Percentiles rank a stretch among this genome's conserved stretches.
phyloP scores from a whole-genome alignment of 1,284 basidiomycete genomes.

The Cutaneotrichosporon dermatis region DNA sequence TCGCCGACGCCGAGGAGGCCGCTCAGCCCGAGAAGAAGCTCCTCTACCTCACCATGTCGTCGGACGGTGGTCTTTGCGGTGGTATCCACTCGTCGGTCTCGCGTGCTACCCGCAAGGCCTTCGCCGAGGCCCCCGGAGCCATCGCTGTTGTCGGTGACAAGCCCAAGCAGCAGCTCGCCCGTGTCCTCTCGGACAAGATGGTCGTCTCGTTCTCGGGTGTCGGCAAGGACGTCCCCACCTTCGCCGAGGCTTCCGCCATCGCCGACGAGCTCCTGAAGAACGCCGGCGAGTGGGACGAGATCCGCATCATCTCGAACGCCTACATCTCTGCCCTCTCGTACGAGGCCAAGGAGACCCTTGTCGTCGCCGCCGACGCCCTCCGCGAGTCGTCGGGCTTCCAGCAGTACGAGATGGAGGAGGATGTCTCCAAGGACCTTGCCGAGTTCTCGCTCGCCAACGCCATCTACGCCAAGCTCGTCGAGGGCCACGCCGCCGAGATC shows the following conservation, averaged over 20 bases:
- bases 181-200: conserved; percentile 65
- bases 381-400: conserved; percentile 79
- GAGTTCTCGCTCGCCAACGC: conserved; percentile 97
- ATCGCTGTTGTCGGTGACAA: conserved; percentile 94
- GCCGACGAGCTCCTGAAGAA: conserved; percentile 88
- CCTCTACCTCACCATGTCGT: conserved; percentile 89
- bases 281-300: conserved; percentile 80
- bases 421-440: conserved; percentile 86
- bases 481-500: conserved; percentile 91
- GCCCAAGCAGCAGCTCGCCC: conserved; percentile 86
- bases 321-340: conserved; percentile 93
- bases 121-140: conserved; percentile 59
- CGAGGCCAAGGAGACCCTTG: conserved; percentile 69
- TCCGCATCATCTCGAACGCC: conserved; percentile 88
- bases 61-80: conserved; percentile 99
- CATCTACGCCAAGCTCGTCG: conserved; percentile 88
- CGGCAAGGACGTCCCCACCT: conserved; percentile 94
- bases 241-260: conserved; percentile 89
- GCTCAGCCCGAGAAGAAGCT: conserved; percentile 63
- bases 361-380: conserved; percentile 75
- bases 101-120: conserved; percentile 73
- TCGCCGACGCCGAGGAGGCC: conserved; percentile 30
- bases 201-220: conserved; percentile 93
- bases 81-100: conserved; percentile 98
- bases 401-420: conserved; percentile 93